Evolutionary conservation across 108 stramenopile genomes (phyloP).

Genomic region (Pseudonitzschia multistriata): DNA sequence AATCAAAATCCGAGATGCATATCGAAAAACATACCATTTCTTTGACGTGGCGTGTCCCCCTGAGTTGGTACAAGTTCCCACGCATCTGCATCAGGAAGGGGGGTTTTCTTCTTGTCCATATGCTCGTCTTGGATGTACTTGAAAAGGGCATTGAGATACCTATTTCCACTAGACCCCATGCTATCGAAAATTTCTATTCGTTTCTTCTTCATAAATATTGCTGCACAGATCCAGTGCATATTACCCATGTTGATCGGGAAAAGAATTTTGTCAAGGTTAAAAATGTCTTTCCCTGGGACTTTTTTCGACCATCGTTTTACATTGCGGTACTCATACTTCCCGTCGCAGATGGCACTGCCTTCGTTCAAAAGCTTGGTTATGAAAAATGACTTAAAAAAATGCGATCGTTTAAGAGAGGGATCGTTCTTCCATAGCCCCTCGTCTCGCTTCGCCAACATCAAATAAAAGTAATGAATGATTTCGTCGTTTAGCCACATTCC

Average conservation of each 20-base stretch:
- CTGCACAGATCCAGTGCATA: slow-evolving; percentile 92
- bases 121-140: slow-evolving; percentile 85
- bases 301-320: slow-evolving; percentile 92
- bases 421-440: slow-evolving; percentile 61
- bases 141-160: slow-evolving; percentile 65
- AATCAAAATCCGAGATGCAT: neutral
- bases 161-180: slow-evolving; percentile 53
- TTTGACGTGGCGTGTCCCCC: slow-evolving; percentile 71
- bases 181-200: slow-evolving; percentile 81
- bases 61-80: slow-evolving; percentile 69
- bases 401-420: slow-evolving; percentile 62
- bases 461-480: slow-evolving; percentile 93
- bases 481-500: slow-evolving; percentile 96
- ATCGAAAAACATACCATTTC: slow-evolving; percentile 68
- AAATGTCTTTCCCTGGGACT: slow-evolving; percentile 90
- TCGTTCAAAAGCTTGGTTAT: slow-evolving; percentile 89
- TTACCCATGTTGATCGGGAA: slow-evolving; percentile 87
- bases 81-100: slow-evolving; percentile 58
- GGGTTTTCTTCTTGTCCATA: slow-evolving; percentile 65
- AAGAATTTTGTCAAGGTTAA: slow-evolving; percentile 87
- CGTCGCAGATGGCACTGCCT: slow-evolving; percentile 48
- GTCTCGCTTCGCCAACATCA: slow-evolving; percentile 80
- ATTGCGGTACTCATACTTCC: slow-evolving; percentile 86
- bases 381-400: slow-evolving; percentile 97
- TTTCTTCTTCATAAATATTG: slow-evolving; percentile 86